phyloP scores from a whole-genome alignment of 2,329 filamentous ascomycete genomes.

The Trichoderma aggressivum region DNA sequence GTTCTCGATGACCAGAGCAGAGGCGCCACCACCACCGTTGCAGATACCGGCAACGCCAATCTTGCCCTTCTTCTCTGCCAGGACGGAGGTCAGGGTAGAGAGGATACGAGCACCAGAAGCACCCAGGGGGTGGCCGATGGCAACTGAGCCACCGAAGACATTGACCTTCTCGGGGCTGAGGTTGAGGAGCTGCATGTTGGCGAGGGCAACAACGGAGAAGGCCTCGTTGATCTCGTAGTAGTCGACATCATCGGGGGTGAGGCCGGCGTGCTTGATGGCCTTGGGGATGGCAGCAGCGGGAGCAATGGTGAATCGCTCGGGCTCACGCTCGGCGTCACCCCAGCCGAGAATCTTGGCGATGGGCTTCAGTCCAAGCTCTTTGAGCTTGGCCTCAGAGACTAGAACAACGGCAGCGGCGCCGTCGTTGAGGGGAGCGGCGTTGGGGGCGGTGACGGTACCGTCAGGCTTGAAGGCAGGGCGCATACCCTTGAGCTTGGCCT shows the following conservation, averaged over 20 bases:
- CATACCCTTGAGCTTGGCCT: conserved; percentile 78
- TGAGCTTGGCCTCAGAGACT: conserved; percentile 89
- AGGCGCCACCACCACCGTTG: conserved; percentile 95
- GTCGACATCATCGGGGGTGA: conserved; percentile 75
- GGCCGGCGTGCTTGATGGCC: conserved; percentile 88
- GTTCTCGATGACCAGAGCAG: conserved; percentile 85
- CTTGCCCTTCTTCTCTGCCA: conserved; percentile 89
- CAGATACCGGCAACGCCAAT: conserved; percentile 93
- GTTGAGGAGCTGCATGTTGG: conserved; percentile 89
- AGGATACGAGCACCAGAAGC: conserved; percentile 92
- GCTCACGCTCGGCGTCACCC: conserved; percentile 89
- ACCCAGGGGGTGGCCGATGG: conserved; percentile 91
- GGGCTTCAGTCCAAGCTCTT: conserved; percentile 86
- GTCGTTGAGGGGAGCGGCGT: conserved; percentile 94
- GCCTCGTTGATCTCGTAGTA: conserved; percentile 99
- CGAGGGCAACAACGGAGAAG: conserved; percentile 92
- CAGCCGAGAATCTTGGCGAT: conserved; percentile 96
- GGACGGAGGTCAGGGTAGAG: conserved; percentile 81
- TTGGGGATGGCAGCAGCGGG: conserved; percentile 94
- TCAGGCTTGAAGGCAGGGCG: conserved; percentile 78
- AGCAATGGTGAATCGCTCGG: conserved; percentile 92
- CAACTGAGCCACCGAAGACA: conserved; percentile 90
- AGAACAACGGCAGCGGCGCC: conserved; percentile 90
- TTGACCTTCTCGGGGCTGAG: conserved; percentile 86
- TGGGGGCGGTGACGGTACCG: conserved; percentile 92